These are phyloP conservation scores for Xanthoconium stramineum DNA, from an alignment of 768 basidiomycete species.

Conservation along the genomic window DNA sequence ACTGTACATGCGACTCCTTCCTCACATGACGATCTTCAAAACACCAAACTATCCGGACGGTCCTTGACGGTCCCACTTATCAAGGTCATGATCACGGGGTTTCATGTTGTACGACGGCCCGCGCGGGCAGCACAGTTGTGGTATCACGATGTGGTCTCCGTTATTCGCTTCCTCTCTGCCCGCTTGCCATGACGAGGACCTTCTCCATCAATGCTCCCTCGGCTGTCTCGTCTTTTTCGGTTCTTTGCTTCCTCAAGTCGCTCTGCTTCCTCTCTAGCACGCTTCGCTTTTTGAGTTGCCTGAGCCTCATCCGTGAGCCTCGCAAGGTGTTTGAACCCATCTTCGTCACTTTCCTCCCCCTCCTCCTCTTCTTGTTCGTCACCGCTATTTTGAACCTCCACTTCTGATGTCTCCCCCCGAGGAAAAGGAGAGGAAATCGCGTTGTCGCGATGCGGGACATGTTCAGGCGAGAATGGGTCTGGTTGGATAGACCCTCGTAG, in stretches of 20 bases:
- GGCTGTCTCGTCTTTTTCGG: constrained; percentile 26
- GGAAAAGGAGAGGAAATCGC: constrained; percentile 1
- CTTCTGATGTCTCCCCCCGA: constrained; percentile 17
- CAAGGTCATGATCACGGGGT: background rate
- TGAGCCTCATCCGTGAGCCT: constrained; percentile 29
- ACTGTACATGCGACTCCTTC: background rate
- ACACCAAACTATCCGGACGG: background rate
- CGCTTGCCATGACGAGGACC: constrained; percentile 7
- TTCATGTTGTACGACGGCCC: background rate
- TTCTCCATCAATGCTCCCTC: constrained; percentile 8
- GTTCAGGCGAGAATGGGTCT: constrained; percentile 68
- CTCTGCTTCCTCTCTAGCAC: constrained; percentile 27
- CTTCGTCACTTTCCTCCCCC: constrained; percentile 28
- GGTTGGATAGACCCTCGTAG: constrained; percentile 78
- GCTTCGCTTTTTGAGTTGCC: constrained; percentile 22
- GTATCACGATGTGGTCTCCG: constrained; percentile 8
- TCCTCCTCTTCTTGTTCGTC: constrained; percentile 6
- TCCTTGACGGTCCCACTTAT: background rate
- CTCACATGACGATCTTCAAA: background rate
- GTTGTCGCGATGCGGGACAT: constrained; percentile 36
- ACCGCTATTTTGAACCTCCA: constrained; percentile 9
- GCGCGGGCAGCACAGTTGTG: background rate
- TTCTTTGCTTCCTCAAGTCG: constrained; percentile 30
- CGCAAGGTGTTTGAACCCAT: constrained; percentile 32
- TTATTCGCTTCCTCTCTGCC: constrained; percentile 13